Percentiles rank a stretch among this genome's conserved stretches.
These are phyloP conservation scores for Alternaria novae-zelandiae DNA, from an alignment of 2,329 filamentous ascomycete species.

Conservation along the genomic window DNA sequence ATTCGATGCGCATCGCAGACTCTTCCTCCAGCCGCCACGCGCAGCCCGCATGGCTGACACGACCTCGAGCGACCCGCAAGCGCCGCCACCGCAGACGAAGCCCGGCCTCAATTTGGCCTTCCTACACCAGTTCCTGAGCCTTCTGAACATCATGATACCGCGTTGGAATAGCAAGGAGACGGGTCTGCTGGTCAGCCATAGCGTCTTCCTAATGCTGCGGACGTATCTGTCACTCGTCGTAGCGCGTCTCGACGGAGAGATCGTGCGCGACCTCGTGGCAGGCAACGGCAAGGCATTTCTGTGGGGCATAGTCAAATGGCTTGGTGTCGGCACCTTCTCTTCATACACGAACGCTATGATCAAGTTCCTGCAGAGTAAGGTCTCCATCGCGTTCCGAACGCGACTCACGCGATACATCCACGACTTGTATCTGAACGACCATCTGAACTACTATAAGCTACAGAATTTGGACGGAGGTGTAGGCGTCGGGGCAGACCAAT, in stretches of 20 bases:
- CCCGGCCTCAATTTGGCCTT: conserved; percentile 95
- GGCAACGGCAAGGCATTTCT: conserved; percentile 89
- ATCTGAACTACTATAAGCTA: conserved; percentile 95
- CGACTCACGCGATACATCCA: conserved; percentile 95
- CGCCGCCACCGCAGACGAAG: conserved; percentile 89
- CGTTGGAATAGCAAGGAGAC: conserved; percentile 96
- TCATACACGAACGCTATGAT: conserved; percentile 99
- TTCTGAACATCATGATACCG: conserved; percentile 97
- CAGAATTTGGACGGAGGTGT: conserved; percentile 91
- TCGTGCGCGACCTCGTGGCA: conserved; percentile 94
- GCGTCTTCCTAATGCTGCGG: conserved; percentile 84
- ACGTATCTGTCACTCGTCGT: conserved; percentile 95
- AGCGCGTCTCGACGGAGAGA: conserved; percentile 90
- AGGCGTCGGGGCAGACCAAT: conserved; percentile 91
- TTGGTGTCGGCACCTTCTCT: conserved; percentile 87
- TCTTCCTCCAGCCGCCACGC: conserved; percentile 90
- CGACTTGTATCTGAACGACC: conserved; percentile 92
- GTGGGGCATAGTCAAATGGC: conserved; percentile 93
- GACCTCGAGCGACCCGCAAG: conserved; percentile 57
- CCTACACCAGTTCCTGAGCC: conserved; percentile 91
- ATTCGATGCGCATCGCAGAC: conserved; percentile 91
- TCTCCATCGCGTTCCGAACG: conserved; percentile 97
- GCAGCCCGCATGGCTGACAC: conserved; percentile 78
- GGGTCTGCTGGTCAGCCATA: conserved; percentile 85
- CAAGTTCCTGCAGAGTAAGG: conserved; percentile 96